Conservation (phyloP, 2,329 filamentous ascomycete species). For the Periconia sp. region DNA sequence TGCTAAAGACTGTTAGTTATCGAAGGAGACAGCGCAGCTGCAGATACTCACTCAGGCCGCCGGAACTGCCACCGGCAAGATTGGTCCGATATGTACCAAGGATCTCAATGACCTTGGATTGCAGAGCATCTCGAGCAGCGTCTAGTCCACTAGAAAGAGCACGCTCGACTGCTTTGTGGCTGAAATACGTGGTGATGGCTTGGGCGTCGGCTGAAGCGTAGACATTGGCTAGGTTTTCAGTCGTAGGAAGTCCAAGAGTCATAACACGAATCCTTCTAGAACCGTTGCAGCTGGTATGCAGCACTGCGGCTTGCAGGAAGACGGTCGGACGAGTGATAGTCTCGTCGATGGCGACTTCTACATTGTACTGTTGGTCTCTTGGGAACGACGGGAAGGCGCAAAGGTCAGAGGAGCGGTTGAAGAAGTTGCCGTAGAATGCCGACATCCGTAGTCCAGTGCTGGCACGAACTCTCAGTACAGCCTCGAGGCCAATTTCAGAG, state of each 20-base stretch:
- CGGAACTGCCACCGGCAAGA: slow-evolving; percentile 92
- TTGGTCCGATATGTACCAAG: slow-evolving; percentile 97
- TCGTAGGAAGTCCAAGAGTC: slow-evolving; percentile 91
- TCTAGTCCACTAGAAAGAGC: slow-evolving; percentile 86
- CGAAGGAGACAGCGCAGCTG: neutral
- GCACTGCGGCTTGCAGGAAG: slow-evolving; percentile 81
- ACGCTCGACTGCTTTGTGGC: slow-evolving; percentile 95
- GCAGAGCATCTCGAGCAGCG: slow-evolving; percentile 85
- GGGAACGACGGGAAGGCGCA: slow-evolving; percentile 98
- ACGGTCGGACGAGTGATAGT: slow-evolving; percentile 89
- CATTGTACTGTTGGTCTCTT: slow-evolving; percentile 94
- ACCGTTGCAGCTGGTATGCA: slow-evolving; percentile 97
- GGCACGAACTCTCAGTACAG: slow-evolving; percentile 91
- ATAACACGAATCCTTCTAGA: slow-evolving; percentile 94
- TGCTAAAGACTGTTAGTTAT: slow-evolving; percentile 63
- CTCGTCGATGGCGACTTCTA: slow-evolving; percentile 98
- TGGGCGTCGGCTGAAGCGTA: slow-evolving; percentile 95
- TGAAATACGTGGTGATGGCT: slow-evolving; percentile 92
- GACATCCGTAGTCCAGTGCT: slow-evolving; percentile 95
- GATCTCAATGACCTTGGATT: slow-evolving; percentile 90
- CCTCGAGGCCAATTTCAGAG: slow-evolving; percentile 93
- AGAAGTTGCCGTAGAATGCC: slow-evolving; percentile 99
- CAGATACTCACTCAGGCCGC: slow-evolving; percentile 55
- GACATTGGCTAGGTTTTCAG: slow-evolving; percentile 84
- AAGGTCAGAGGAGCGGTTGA: slow-evolving; percentile 96